Evolutionary conservation across 306 rosid species (phyloP).

Genomic region (Castanea mollissima): DNA sequence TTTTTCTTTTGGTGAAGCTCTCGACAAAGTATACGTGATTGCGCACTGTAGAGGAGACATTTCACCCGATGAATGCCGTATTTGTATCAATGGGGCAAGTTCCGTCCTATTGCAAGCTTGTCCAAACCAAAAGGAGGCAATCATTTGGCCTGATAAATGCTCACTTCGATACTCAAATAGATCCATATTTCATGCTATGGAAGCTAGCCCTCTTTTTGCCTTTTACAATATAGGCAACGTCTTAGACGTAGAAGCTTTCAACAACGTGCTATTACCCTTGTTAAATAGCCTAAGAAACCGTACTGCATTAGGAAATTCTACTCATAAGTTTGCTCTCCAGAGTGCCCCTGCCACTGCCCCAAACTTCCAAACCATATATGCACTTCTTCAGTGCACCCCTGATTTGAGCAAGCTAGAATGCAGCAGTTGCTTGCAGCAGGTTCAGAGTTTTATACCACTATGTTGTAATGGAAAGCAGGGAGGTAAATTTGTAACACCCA

Average conservation of each 20-base stretch:
- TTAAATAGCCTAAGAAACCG: not conserved
- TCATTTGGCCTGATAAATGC: too few species aligned
- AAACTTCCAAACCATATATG: not conserved
- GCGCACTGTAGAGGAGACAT: too few species aligned
- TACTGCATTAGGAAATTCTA: not conserved
- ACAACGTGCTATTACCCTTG: not conserved
- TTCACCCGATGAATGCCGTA: too few species aligned
- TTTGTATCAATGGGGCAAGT: too few species aligned
- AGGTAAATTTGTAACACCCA: not conserved
- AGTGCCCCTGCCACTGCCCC: not conserved
- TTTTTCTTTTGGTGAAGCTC: too few species aligned
- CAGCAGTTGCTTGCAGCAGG: not conserved
- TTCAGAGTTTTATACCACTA: not conserved
- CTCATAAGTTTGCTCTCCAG: not conserved
- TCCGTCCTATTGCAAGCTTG: too few species aligned
- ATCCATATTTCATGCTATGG: not conserved
- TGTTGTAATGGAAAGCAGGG: not conserved
- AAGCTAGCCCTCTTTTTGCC: not conserved
- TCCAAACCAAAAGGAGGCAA: too few species aligned
- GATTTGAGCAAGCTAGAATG: not conserved
- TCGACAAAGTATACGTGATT: too few species aligned
- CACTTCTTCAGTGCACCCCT: not conserved
- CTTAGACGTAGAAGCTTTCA: not conserved
- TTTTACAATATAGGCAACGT: not conserved
- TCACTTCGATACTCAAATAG: conserved; percentile 12